These are phyloP conservation scores for Phytophthora pseudosyringae DNA, from an alignment of 352 stramenopile genomes.

Conservation along the genomic window DNA sequence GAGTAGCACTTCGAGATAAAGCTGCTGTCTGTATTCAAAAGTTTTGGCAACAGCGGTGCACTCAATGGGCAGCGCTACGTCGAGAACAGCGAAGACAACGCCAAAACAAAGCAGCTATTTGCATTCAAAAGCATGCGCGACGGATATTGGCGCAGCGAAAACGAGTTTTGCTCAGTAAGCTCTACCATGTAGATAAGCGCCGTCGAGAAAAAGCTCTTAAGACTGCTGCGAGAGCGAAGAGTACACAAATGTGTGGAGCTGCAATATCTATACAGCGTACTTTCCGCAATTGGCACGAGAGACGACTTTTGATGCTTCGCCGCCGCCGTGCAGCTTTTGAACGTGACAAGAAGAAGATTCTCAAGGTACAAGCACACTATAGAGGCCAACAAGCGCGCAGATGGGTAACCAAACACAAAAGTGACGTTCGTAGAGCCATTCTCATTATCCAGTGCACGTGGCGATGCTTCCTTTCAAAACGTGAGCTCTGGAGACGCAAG, in stretches of 20 bases:
- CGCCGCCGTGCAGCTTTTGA: slow-evolving; percentile 66
- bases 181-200: slow-evolving; percentile 35
- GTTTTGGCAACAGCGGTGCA: slow-evolving; percentile 60
- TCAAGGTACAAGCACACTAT: slow-evolving; percentile 61
- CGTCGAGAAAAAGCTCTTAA: slow-evolving; percentile 15
- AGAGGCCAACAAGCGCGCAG: slow-evolving; percentile 47
- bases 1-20: slow-evolving; percentile 7
- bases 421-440: slow-evolving; percentile 33
- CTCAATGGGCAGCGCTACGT: slow-evolving; percentile 54
- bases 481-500: slow-evolving; percentile 9
- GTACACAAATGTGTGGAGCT: slow-evolving; percentile 39
- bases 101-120: slow-evolving; percentile 42
- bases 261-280: slow-evolving; percentile 53
- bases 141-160: slow-evolving; percentile 41
- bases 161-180: slow-evolving; percentile 45
- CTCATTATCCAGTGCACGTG: slow-evolving; percentile 57
- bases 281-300: slow-evolving; percentile 49
- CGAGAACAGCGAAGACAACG: slow-evolving; percentile 46
- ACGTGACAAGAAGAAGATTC: slow-evolving; percentile 59
- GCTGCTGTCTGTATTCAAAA: slow-evolving; percentile 50
- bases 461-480: slow-evolving; percentile 47
- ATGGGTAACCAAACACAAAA: slow-evolving; percentile 32
- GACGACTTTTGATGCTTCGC: slow-evolving; percentile 39
- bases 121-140: slow-evolving; percentile 51
- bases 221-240: slow-evolving; percentile 10